Evolutionary conservation across 306 rosid genomes (phyloP).

Genomic region (Ochetophila trinervis): DNA sequence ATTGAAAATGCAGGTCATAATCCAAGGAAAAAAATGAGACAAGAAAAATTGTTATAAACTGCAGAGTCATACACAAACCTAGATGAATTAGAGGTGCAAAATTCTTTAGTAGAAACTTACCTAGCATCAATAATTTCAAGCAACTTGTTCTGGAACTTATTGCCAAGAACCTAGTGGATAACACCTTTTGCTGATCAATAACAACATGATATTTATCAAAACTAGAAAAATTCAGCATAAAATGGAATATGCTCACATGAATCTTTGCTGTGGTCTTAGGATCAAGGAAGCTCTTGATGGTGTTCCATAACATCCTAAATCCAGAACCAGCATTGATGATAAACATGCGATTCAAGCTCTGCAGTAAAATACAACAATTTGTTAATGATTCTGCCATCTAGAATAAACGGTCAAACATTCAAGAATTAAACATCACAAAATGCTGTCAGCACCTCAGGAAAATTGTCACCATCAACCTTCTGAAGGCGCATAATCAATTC

Average conservation of each 20-base stretch:
- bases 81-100: too few species aligned
- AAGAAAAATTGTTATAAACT: too few species aligned
- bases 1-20: background rate
- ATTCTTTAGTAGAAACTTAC: constrained; percentile 34
- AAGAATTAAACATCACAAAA: constrained; percentile 1
- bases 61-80: too few species aligned
- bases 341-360: constrained; percentile 96
- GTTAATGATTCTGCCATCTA: constrained; percentile 23
- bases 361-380: constrained; percentile 41
- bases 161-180: constrained; percentile 78
- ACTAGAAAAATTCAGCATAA: constrained; percentile 19
- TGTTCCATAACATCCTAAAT: constrained; percentile 91
- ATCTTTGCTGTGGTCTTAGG: constrained; percentile 90
- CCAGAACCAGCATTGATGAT: constrained; percentile 99
- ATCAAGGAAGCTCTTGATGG: constrained; percentile 86
- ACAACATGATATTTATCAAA: constrained; percentile 17
- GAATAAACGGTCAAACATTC: background rate
- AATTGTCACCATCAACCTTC: constrained; percentile 81
- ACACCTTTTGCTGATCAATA: constrained; percentile 20
- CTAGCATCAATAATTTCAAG: constrained; percentile 86
- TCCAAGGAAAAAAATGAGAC: background rate
- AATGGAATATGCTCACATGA: constrained; percentile 45
- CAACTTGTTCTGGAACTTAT: constrained; percentile 75
- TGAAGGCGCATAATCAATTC: constrained; percentile 71
- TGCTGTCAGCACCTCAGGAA: constrained; percentile 62